Conservation (phyloP, 2,329 filamentous ascomycete genomes). For the Botryotinia narcissicola region DNA sequence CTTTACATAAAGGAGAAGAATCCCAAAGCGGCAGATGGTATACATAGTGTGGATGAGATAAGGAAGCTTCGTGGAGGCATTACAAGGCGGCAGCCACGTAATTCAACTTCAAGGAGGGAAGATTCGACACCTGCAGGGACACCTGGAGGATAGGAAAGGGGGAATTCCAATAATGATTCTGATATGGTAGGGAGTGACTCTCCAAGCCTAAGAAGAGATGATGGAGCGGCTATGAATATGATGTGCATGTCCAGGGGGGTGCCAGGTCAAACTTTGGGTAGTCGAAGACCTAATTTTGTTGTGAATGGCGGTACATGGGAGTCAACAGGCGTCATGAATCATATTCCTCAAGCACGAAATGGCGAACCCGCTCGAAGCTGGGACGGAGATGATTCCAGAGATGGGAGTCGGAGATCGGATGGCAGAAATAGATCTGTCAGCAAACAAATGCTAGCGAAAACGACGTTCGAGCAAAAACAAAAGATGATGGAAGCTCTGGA, state of each 20-base stretch:
- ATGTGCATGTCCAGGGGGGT: conserved; percentile 6
- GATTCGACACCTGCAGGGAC: conserved; percentile 58
- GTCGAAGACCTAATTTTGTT: conserved; percentile 31
- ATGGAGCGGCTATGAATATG: conserved; percentile 39
- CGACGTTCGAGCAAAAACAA: conserved; percentile 61
- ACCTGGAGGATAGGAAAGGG: conserved; percentile 43
- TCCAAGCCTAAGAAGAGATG: conserved; percentile 40
- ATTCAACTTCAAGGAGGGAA: conserved; percentile 53
- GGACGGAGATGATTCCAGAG: conserved; percentile 39
- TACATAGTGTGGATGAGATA: conserved; percentile 90
- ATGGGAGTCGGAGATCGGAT: conserved; percentile 36
- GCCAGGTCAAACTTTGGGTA: conserved; percentile 33
- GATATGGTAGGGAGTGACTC: conserved; percentile 38
- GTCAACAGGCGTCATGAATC: conserved; percentile 73
- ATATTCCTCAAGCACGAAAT: conserved; percentile 56
- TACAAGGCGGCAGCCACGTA: conserved; percentile 78
- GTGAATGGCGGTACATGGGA: conserved; percentile 64
- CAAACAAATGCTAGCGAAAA: conserved; percentile 49
- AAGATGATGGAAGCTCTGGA: conserved; percentile 69
- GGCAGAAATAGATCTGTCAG: conserved; percentile 44
- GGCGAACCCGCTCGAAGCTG: conserved; percentile 44
- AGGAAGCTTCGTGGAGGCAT: conserved; percentile 78
- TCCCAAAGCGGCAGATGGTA: conserved; percentile 78
- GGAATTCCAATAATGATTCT: conserved; percentile 37
- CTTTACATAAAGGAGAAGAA: conserved; percentile 94